Conservation (phyloP, 345 rosid species). For the Stellera chamaejasme region DNA sequence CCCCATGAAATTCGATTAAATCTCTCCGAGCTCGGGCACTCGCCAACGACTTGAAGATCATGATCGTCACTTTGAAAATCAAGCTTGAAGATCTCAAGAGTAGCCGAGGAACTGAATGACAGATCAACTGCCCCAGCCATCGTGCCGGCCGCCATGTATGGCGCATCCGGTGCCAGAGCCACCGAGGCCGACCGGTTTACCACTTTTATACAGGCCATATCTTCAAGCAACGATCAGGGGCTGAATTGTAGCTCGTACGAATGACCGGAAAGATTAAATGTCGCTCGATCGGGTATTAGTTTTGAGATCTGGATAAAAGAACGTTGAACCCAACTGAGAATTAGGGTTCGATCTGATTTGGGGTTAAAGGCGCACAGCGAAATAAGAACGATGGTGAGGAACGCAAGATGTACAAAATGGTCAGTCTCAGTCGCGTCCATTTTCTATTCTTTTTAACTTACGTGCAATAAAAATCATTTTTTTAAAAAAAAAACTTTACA, state of each 20-base stretch:
- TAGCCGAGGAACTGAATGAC: slow-evolving; percentile 89
- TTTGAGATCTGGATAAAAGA: slow-evolving; percentile 1
- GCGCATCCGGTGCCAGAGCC: slow-evolving; percentile 90
- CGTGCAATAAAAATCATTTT: too few species aligned
- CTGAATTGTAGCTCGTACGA: slow-evolving; percentile 6
- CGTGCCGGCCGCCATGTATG: slow-evolving; percentile 98
- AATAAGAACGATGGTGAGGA: neutral
- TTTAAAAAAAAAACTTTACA: too few species aligned
- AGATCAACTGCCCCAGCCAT: slow-evolving; percentile 99
- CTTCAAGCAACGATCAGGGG: neutral
- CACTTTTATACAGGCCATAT: slow-evolving; percentile 89
- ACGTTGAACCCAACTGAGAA: slow-evolving; percentile 7
- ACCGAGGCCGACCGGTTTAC: slow-evolving; percentile 92
- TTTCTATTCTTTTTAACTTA: too few species aligned
- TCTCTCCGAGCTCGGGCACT: slow-evolving; percentile 83
- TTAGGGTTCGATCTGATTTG: slow-evolving; percentile 25
- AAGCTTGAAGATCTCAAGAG: slow-evolving; percentile 91
- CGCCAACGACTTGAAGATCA: slow-evolving; percentile 70
- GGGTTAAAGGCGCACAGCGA: neutral
- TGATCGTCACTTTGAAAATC: slow-evolving; percentile 93
- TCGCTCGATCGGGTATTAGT: neutral
- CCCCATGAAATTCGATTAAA: slow-evolving; percentile 97
- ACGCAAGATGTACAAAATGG: too few species aligned
- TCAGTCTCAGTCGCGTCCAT: too few species aligned
- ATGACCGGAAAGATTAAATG: slow-evolving; percentile 5